phyloP scores from a whole-genome alignment of 768 basidiomycete genomes.

The Candolleomyces aberdarensis region DNA sequence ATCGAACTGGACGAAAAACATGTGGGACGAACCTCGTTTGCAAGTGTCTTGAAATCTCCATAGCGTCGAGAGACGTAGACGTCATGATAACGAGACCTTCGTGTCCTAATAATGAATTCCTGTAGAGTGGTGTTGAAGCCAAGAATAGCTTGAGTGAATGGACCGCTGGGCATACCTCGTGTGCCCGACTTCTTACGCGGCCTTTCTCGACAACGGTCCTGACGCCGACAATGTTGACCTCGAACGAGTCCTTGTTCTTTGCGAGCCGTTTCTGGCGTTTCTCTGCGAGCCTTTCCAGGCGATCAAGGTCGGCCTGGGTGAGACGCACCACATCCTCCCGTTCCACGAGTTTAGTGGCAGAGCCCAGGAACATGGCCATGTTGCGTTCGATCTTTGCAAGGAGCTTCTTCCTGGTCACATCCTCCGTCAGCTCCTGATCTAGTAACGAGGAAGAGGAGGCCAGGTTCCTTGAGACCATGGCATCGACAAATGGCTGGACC shows the following conservation, averaged over 20 bases:
- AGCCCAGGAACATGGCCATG: slow-evolving; percentile 74
- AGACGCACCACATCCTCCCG: slow-evolving; percentile 89
- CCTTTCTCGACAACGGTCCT: slow-evolving; percentile 82
- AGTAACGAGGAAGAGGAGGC: slow-evolving; percentile 47
- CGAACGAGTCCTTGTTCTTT: slow-evolving; percentile 60
- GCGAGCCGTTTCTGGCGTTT: slow-evolving; percentile 51
- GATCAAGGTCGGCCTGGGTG: slow-evolving; percentile 77
- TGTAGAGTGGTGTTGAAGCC: slow-evolving; percentile 27
- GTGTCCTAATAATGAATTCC: slow-evolving; percentile 95
- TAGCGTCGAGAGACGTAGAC: slow-evolving; percentile 90
- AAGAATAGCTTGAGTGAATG: slow-evolving; percentile 1
- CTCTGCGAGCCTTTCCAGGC: slow-evolving; percentile 69
- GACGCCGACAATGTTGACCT: slow-evolving; percentile 90
- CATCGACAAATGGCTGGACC: slow-evolving; percentile 90
- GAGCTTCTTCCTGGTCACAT: slow-evolving; percentile 63
- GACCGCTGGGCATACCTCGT: slow-evolving; percentile 64
- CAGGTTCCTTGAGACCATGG: slow-evolving; percentile 77
- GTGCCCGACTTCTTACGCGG: slow-evolving; percentile 76
- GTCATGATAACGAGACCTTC: slow-evolving; percentile 66
- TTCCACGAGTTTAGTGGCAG: slow-evolving; percentile 80
- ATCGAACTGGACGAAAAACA: not conserved
- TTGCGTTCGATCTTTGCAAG: slow-evolving; percentile 82
- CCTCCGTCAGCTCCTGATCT: slow-evolving; percentile 42
- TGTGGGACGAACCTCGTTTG: slow-evolving; percentile 62
- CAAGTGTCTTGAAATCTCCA: slow-evolving; percentile 90